Evolutionary conservation across 1,284 basidiomycete genomes (phyloP), one percentile per base, ranked within the genome.

Genomic region (Microbotryum lychnidis-dioicae): DNA sequence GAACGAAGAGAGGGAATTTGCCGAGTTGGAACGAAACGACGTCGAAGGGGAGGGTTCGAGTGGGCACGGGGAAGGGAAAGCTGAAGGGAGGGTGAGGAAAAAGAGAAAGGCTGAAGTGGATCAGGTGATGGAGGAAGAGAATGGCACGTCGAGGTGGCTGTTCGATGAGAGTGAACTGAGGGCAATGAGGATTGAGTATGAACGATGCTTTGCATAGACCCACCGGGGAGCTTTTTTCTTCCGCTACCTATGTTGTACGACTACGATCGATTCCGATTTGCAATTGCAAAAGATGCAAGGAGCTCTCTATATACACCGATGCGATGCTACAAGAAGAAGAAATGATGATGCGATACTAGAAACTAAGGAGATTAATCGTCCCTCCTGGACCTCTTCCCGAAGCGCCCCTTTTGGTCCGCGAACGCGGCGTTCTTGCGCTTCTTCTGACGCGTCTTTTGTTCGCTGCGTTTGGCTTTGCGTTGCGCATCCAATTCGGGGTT

Each of bases 401-500:
- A 58, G 29, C 62, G 44, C 29, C 49, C 53, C 62, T 69, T 70
- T 16, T 29, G 50, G 12, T 67, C 60, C 72, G 72, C 71, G 66
- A 76, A 76, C 31, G 73, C 70, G 58, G 76, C 72, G 51, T 73
- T 71, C 75, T 89, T 91, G 71, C 89, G 78, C 74, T 91, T 92
- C 73, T 85, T 81, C 69, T 87, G 86, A 67, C 89, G 87, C 76
- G 89, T 86, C 77, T 91, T 90, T 66, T 81, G 77, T 10, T 76
- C 75, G 69, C 87, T 86, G 66, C 82, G 76, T 63, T 85, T 83
- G 61, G 83, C 73, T 73, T 64, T 65, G 42, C 61, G 84, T 75
- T 82, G 86, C 25, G 86, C 86, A n/a, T 86, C 84, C 4, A 81
- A 81, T 71, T 86, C 85, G 1, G 89, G 90, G 70, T 91, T 82